phyloP scores from a whole-genome alignment of 371 early-diverging fungal genomes.

The Rhizopus delemar region DNA sequence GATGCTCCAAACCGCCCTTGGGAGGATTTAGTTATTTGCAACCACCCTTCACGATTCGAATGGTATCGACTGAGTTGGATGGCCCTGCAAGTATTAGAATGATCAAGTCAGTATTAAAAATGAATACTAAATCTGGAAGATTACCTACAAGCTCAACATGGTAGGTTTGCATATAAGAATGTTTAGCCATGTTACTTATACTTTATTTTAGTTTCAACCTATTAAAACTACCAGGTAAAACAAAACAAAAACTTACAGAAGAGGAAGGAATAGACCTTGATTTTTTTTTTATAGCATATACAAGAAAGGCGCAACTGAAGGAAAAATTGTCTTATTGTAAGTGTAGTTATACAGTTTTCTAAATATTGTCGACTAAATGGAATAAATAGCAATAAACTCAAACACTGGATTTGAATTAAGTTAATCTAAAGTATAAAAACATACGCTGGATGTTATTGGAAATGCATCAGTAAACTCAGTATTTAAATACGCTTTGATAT shows the following conservation, averaged over 20 bases:
- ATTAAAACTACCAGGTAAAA: conserved; percentile 78
- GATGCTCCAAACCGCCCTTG: conserved; percentile 85
- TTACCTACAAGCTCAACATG: conserved; percentile 59
- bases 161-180: conserved; percentile 20
- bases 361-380: not conserved
- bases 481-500: too few relatives aligned
- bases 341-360: not conserved
- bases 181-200: not conserved
- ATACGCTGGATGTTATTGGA: too few relatives aligned
- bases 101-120: conserved; percentile 53
- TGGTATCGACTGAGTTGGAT: conserved; percentile 41
- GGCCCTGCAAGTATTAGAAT: conserved; percentile 22
- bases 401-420: conserved; percentile 59
- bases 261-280: not conserved
- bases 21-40: conserved; percentile 82
- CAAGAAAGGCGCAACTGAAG: conserved; percentile 52
- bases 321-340: conserved; percentile 61
- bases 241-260: not conserved
- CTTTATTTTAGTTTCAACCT: conserved; percentile 80
- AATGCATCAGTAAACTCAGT: too few relatives aligned
- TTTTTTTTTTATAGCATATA: conserved; percentile 36
- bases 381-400: conserved; percentile 45
- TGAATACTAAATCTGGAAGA: conserved; percentile 45
- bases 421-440: conserved; percentile 4
- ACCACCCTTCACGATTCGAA: conserved; percentile 72